Percentiles rank a stretch among this genome's conserved stretches.
Conservation (phyloP, 2,329 filamentous ascomycete genomes). For the Exophiala spinifera region DNA sequence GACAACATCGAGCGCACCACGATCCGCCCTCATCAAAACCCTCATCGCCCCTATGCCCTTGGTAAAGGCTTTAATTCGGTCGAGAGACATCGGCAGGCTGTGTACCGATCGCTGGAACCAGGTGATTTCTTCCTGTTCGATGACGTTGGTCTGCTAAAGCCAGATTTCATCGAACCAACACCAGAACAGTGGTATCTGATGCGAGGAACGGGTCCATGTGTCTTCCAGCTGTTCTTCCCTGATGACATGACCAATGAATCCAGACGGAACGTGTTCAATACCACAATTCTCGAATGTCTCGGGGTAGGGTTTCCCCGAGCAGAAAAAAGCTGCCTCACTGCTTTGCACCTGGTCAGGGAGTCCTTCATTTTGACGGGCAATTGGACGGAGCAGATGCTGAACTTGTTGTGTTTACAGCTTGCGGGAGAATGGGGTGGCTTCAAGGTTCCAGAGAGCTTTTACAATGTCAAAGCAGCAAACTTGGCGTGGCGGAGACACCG, state of each 20-base stretch:
- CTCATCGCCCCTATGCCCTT: slow-evolving; percentile 16
- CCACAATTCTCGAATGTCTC: slow-evolving; percentile 14
- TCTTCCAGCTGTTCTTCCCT: slow-evolving; percentile 8
- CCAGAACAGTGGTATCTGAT: slow-evolving; percentile 15
- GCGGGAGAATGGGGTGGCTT: slow-evolving; percentile 22
- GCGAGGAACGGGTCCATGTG: slow-evolving; percentile 17
- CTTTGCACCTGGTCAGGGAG: slow-evolving; percentile 16
- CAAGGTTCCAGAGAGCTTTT: slow-evolving; percentile 15
- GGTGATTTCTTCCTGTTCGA: slow-evolving; percentile 26
- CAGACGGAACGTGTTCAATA: slow-evolving; percentile 7
- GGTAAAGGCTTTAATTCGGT: slow-evolving; percentile 33
- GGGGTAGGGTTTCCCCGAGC: slow-evolving; percentile 7
- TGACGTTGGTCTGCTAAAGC: slow-evolving; percentile 16
- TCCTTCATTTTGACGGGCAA: slow-evolving; percentile 10
- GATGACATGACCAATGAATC: slow-evolving; percentile 6
- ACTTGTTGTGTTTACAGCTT: slow-evolving; percentile 20
- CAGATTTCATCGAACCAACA: slow-evolving; percentile 7
- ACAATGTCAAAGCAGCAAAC: slow-evolving; percentile 17
- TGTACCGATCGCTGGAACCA: slow-evolving; percentile 24
- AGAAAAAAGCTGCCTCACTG: slow-evolving; percentile 9
- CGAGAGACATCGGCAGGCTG: slow-evolving; percentile 34
- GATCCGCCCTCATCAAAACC: slow-evolving; percentile 12
- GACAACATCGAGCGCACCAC: slow-evolving; percentile 22
- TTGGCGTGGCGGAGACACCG: background rate
- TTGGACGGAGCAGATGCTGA: slow-evolving; percentile 18